phyloP scores from a whole-genome alignment of 306 rosid genomes.

The Corylus heterophylla region DNA sequence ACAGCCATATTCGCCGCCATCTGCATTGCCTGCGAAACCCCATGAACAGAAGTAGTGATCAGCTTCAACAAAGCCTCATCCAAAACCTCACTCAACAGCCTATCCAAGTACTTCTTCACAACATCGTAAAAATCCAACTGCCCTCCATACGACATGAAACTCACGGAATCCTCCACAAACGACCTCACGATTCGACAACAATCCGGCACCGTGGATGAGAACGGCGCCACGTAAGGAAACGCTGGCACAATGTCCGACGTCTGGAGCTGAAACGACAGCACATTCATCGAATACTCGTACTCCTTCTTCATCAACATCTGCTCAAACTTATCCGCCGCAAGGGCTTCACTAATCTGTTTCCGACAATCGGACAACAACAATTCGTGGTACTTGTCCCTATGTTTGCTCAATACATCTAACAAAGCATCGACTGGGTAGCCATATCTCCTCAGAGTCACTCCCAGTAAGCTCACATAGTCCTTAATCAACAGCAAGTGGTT shows the following conservation, averaged over 20 bases:
- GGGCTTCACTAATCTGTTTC: conserved; percentile 84
- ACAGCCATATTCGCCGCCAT: conserved; percentile 97
- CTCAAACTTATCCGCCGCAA: conserved; percentile 87
- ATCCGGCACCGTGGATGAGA: conserved; percentile 92
- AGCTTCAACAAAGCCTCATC: conserved; percentile 85
- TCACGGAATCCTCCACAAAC: conserved; percentile 93
- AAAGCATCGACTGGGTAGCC: conserved; percentile 89
- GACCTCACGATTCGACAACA: conserved; percentile 97
- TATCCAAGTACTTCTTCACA: conserved; percentile 88
- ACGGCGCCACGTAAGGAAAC: conserved; percentile 89
- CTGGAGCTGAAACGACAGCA: conserved; percentile 94
- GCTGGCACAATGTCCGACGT: conserved; percentile 82
- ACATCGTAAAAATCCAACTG: conserved; percentile 93
- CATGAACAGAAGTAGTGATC: conserved; percentile 67
- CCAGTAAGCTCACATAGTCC: conserved; percentile 93
- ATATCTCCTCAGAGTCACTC: conserved; percentile 85
- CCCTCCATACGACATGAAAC: conserved; percentile 97
- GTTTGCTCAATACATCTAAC: conserved; percentile 98
- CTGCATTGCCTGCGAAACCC: conserved; percentile 94
- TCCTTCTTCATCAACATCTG: conserved; percentile 99
- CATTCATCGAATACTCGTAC: conserved; percentile 96
- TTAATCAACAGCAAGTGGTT: conserved; percentile 89
- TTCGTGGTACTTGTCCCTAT: conserved; percentile 97
- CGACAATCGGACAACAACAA: conserved; percentile 85
- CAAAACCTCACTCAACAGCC: conserved; percentile 75